Evolutionary conservation across 768 basidiomycete genomes (phyloP).

Genomic region (Antrodiella citrinella): DNA sequence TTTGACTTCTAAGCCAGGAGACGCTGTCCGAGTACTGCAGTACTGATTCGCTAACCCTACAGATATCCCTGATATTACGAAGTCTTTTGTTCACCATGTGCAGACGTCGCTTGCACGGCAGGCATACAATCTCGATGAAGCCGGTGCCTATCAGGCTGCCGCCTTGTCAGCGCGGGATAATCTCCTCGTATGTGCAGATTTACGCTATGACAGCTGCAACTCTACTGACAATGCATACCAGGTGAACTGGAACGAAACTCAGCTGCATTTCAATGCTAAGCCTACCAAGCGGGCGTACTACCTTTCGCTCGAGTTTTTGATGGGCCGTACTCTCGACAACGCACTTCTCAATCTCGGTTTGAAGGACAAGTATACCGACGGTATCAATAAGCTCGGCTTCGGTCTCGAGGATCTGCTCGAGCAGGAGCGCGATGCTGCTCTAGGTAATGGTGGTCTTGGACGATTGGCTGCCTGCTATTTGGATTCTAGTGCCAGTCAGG

Average conservation of each 20-base stretch:
- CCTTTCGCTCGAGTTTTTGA: conserved; percentile 89
- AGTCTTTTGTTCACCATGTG: conserved; percentile 73
- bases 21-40: no score
- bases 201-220: not conserved
- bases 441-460: conserved; percentile 94
- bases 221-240: conserved; percentile 16
- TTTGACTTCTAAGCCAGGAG: no score
- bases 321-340: conserved; percentile 73
- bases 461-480: conserved; percentile 97
- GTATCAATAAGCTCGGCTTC: conserved; percentile 78
- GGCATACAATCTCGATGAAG: conserved; percentile 78
- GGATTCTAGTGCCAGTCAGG: conserved; percentile 84
- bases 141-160: conserved; percentile 88
- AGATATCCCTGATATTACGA: conserved; percentile 60
- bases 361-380: conserved; percentile 64
- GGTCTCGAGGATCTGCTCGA: conserved; percentile 81
- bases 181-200: conserved; percentile 50
- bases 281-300: conserved; percentile 90
- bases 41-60: no score
- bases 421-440: conserved; percentile 86
- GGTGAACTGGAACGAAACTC: conserved; percentile 85
- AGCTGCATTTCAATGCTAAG: conserved; percentile 70
- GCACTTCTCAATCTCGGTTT: conserved; percentile 85
- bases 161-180: conserved; percentile 86
- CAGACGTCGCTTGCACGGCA: conserved; percentile 88